These are phyloP conservation scores for Medicago lupulina DNA, from an alignment of 306 rosid genomes.

Conservation along the genomic window DNA sequence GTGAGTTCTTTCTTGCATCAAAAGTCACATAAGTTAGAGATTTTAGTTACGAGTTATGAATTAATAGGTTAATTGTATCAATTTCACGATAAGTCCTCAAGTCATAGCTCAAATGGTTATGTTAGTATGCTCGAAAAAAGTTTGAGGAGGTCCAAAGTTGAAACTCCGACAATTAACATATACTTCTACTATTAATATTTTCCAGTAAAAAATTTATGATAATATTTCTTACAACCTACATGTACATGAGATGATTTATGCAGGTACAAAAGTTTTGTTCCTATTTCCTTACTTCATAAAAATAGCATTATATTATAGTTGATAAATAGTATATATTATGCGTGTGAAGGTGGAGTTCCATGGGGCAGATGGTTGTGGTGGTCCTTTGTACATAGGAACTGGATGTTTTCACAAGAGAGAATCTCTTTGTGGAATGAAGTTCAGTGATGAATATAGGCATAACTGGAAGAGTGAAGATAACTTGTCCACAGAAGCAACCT, in stretches of 20 bases:
- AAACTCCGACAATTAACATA: no score
- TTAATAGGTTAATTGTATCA: neutral
- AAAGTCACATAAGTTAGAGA: neutral
- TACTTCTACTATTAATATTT: no score
- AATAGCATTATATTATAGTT: constrained; percentile 1
- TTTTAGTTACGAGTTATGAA: neutral
- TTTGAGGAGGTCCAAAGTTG: neutral
- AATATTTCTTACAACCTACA: neutral
- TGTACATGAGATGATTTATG: neutral
- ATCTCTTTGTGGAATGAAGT: constrained; percentile 64
- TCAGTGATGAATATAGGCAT: constrained; percentile 40
- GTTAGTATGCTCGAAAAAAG: neutral
- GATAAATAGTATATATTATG: neutral
- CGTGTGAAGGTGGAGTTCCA: constrained; percentile 58
- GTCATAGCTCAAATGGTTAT: neutral
- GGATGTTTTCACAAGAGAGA: constrained; percentile 87
- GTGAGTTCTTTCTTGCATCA: constrained; percentile 48
- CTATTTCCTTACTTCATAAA: neutral
- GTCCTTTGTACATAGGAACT: constrained; percentile 69
- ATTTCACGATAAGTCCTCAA: neutral
- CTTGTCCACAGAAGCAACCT: constrained; percentile 31
- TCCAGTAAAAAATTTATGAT: neutral
- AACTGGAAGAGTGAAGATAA: constrained; percentile 46
- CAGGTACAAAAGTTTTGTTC: neutral
- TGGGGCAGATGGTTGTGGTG: constrained; percentile 77